Evolutionary conservation across 2,329 filamentous ascomycete species (phyloP), one percentile per base, ranked within the genome.

Genomic region (Colletotrichum gigasporum): DNA sequence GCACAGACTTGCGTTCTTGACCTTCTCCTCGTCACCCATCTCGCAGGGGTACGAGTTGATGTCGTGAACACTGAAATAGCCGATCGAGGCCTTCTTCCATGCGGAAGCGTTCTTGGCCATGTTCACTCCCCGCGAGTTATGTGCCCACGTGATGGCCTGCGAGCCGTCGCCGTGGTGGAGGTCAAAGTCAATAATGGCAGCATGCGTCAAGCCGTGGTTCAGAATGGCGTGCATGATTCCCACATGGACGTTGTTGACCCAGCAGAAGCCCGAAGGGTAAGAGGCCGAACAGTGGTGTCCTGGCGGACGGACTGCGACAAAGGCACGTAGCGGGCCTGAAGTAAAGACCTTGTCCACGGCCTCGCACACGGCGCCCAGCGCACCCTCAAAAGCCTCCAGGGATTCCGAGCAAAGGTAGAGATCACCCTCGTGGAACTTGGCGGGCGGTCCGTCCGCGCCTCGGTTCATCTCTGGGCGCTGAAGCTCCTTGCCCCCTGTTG

Each of bases 21-120:
- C 90, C 77, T 98, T 98, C 20, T 96, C 93, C 62, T 91, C 88
- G 66, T 98, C 95, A n/a, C 95, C 96, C 74, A 86, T 87, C 76
- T 99, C 96, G 75, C 96, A 99, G 0, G 96, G 96, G 73, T 96
- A 99, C 0, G 95, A 98, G 78, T 99, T 98, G 80, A 99, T 97
- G 73, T 99, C 96, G 75, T 99, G 96, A 42, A 99, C 77, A 75
- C 94, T 97, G 77, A 97, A 98, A 75, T 99, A 99, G 9, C 94
- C 96, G 71, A 98, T 96, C 0, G 91, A 90, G 0, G 91, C 90
- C 80, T 92, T 96, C 79, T 95, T 95, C 84, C 91, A 91, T 28
- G 85, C 82, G 1, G 90, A 84, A 1, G 90, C 88, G 72, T 92
- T 95, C 75, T 91, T 94, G 6, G 87, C 76, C 39, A 90, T 81